These are phyloP conservation scores for Aspergillus sp. DNA, from an alignment of 2,329 filamentous ascomycete genomes.

Conservation along the genomic window DNA sequence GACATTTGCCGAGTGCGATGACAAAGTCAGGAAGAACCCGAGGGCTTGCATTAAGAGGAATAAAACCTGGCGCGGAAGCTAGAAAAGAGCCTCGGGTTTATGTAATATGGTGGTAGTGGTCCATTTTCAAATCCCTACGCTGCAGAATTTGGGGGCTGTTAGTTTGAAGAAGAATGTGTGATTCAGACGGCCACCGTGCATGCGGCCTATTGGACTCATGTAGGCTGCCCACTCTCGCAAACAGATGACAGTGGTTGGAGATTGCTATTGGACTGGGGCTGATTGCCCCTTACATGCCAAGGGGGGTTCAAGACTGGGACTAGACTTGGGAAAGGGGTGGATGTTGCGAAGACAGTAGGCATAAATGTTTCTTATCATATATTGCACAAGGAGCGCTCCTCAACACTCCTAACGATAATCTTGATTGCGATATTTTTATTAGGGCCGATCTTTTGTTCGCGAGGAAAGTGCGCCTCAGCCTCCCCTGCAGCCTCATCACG, in stretches of 20 bases:
- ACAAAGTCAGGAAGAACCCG: not conserved
- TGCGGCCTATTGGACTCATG: not conserved
- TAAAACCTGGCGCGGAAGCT: not conserved
- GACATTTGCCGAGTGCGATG: not conserved
- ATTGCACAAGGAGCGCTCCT: too few species aligned
- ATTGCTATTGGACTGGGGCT: not conserved
- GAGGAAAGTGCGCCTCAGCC: not conserved
- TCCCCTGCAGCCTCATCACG: not conserved
- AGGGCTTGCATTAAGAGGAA: not conserved
- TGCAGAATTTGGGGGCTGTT: not conserved
- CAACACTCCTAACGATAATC: too few species aligned
- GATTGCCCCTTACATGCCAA: not conserved
- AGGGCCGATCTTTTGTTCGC: not conserved
- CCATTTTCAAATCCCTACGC: not conserved
- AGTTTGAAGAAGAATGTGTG: not conserved
- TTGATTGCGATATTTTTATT: too few species aligned
- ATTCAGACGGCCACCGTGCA: not conserved
- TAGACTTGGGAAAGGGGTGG: not conserved
- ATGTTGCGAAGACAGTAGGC: too few species aligned
- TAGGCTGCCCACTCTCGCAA: not conserved
- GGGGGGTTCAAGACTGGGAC: not conserved
- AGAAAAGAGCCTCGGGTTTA: not conserved
- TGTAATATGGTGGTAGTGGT: not conserved
- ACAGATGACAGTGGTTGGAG: not conserved
- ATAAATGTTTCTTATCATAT: too few species aligned